Evolutionary conservation across 2,329 filamentous ascomycete genomes (phyloP).

Genomic region (Periconia sp.): DNA sequence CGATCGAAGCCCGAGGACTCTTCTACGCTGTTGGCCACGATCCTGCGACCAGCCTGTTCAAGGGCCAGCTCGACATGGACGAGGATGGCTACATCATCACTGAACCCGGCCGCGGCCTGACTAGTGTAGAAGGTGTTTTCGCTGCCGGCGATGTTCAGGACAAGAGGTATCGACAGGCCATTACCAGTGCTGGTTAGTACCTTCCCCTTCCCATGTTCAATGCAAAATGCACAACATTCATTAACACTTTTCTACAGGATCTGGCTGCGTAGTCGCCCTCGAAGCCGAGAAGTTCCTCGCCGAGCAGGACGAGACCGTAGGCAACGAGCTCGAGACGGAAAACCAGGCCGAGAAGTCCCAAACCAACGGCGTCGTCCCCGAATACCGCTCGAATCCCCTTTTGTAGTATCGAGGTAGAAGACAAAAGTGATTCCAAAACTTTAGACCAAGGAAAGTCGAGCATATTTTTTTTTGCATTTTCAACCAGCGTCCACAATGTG

Average conservation of each 20-base stretch:
- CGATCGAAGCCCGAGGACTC: conserved; percentile 85
- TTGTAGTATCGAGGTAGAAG: conserved; percentile 47
- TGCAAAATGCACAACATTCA: neutral
- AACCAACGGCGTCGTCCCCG: conserved; percentile 57
- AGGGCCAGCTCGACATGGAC: conserved; percentile 86
- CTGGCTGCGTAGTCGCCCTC: conserved; percentile 91
- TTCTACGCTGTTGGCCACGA: conserved; percentile 99
- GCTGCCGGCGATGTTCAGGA: conserved; percentile 98
- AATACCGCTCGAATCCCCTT: conserved; percentile 66
- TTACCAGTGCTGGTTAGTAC: conserved; percentile 87
- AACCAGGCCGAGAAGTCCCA: conserved; percentile 55
- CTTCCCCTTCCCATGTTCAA: neutral
- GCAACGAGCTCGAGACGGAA: conserved; percentile 50
- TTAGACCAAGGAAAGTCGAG: neutral
- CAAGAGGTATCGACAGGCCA: conserved; percentile 96
- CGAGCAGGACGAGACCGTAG: conserved; percentile 65
- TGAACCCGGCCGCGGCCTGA: conserved; percentile 82
- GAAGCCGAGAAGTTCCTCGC: conserved; percentile 93
- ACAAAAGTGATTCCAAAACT: neutral
- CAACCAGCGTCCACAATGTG: neutral
- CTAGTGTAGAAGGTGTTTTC: conserved; percentile 88
- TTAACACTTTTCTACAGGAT: conserved; percentile 57
- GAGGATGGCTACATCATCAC: conserved; percentile 90
- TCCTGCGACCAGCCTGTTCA: conserved; percentile 86
- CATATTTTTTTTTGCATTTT: neutral